phyloP scores from a whole-genome alignment of 176 grass and related monocot genomes.

The Aegilops speltoides region DNA sequence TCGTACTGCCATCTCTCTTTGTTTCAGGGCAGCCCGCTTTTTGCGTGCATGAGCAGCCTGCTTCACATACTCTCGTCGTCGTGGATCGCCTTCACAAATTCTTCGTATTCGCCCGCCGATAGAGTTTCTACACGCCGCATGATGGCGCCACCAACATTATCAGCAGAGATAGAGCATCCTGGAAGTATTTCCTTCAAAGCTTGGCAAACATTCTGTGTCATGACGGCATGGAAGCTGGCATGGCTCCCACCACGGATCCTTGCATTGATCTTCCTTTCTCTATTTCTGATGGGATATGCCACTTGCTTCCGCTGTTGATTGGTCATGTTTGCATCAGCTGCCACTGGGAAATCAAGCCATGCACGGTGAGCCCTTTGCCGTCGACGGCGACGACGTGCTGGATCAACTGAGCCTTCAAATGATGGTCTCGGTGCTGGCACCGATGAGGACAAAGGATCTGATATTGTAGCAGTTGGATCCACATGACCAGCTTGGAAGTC shows the following conservation, averaged over 20 bases:
- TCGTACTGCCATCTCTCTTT: not conserved
- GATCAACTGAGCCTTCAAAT: not conserved
- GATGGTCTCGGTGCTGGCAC: not conserved
- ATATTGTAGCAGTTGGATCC: not conserved
- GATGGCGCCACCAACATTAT: not conserved
- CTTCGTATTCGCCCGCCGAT: not conserved
- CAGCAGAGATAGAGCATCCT: not conserved
- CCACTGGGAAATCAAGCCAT: not conserved
- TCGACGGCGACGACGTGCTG: not conserved
- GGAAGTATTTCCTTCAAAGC: not conserved
- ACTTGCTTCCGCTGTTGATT: not conserved
- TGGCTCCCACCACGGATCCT: not conserved
- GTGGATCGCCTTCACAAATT: not conserved
- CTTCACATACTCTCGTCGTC: not conserved
- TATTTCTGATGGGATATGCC: not conserved
- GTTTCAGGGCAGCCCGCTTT: not conserved
- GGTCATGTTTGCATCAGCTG: not conserved
- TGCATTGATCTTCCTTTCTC: not conserved
- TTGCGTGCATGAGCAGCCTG: not conserved
- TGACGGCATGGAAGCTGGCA: not conserved
- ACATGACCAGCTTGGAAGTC: not conserved
- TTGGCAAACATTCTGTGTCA: not conserved
- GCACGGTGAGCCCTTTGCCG: too few species aligned
- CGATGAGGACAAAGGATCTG: not conserved
- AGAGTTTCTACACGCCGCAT: not conserved